Evolutionary conservation across 2,329 filamentous ascomycete species (phyloP), one percentile per base, ranked within the genome.

Genomic region (Xylariaceae sp.): DNA sequence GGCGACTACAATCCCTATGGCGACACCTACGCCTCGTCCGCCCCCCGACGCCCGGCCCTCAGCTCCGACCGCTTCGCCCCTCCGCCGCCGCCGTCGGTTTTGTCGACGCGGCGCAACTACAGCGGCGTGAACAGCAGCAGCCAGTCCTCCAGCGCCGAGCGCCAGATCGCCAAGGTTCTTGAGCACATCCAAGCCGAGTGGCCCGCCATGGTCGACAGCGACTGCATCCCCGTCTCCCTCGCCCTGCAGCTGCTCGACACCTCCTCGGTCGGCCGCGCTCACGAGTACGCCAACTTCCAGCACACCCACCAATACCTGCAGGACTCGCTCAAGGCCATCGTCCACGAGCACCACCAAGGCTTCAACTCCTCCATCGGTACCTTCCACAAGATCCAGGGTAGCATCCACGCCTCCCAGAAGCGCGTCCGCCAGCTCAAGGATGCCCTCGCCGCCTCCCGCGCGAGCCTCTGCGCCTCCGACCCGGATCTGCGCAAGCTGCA

Each of bases 291-390:
- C 54, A 85, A 89, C 58, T 99, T 99, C 67, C 80, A 88, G 64
- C 77, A 86, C 58, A 90, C 89, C 42, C 89, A 96, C 67, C 77
- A 83, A 57, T 89, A 94, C 66, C 81, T 99, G n/a, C 91, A 99
- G 66, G 86, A 87, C 60, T 91, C 92, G 10, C 77, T 99, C 49
- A 96, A 96, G 69, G 84, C 85, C 32, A 96, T 99, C 61, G 94
- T 99, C 22, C 96, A 99, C 68, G 92, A 99, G 72, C 92, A 99
- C 66, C 92, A 99, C 65, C 94, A 99, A 69, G 95, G 94, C 42
- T 99, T 99, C 78, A 99, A 97, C 72, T 96, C 90, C 69, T 96
- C 92, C 44, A 97, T 99, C 56, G 94, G 92, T 68, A 97, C 92
- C 17, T 99, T 97, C 66, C 95, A 99, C 75, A 96, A 95, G 70